A percentile compares a stretch with the other conserved stretches of the same genome.
Conservation (phyloP, 106 monocot species). For the Phalaenopsis aphrodite region DNA sequence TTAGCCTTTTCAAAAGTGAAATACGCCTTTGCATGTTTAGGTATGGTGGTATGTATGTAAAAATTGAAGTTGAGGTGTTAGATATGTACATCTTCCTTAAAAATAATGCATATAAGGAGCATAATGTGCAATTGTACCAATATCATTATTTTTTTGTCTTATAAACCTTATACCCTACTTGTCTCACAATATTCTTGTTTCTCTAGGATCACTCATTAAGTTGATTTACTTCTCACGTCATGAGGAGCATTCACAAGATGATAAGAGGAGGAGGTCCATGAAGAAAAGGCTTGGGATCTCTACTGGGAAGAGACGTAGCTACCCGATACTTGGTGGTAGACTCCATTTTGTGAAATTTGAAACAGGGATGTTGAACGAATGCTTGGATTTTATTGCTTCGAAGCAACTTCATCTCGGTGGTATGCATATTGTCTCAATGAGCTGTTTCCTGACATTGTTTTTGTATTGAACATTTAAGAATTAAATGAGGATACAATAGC, state of each 20-base stretch:
- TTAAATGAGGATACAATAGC: neutral
- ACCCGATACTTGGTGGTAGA: constrained; percentile 85
- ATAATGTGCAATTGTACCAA: neutral
- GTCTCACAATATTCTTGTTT: neutral
- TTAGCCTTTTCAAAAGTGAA: too few relatives aligned
- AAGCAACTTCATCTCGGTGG: constrained; percentile 90
- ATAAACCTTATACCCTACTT: neutral
- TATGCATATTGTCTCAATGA: constrained; percentile 16
- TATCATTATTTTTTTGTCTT: neutral
- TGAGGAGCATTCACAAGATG: constrained; percentile 55
- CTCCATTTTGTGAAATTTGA: constrained; percentile 99
- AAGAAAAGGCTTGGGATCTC: constrained; percentile 56
- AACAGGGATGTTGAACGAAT: constrained; percentile 82
- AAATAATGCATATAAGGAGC: neutral
- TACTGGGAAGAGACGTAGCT: constrained; percentile 69
- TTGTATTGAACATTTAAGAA: neutral
- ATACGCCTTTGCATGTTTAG: too few relatives aligned
- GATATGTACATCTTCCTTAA: too few relatives aligned
- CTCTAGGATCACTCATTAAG: constrained; percentile 91
- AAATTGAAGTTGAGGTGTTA: too few relatives aligned
- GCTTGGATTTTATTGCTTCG: constrained; percentile 88
- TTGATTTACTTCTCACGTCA: constrained; percentile 96
- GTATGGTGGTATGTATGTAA: too few relatives aligned
- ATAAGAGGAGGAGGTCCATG: constrained; percentile 52
- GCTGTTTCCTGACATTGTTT: neutral